These are phyloP conservation scores for Fomitopsis schrenkii DNA, from an alignment of 1,284 basidiomycete genomes.

Conservation along the genomic window DNA sequence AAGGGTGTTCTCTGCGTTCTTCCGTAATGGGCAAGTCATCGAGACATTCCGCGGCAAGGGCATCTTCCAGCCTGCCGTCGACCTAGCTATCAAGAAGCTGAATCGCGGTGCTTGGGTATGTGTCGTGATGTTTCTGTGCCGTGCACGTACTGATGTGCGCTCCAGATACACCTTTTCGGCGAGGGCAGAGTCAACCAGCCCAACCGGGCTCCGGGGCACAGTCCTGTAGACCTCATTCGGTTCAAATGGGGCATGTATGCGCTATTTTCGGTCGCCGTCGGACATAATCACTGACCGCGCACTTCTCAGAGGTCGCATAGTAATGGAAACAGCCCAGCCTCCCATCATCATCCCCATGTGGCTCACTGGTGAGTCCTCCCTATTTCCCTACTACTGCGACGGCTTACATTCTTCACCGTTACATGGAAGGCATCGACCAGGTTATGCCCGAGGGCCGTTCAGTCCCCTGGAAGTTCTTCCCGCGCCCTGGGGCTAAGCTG, in stretches of 20 bases:
- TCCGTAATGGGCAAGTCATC: constrained; percentile 87
- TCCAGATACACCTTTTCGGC: constrained; percentile 87
- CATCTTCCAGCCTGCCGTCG: constrained; percentile 86
- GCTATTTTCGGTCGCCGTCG: background rate
- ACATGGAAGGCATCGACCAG: constrained; percentile 70
- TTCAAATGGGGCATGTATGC: constrained; percentile 98
- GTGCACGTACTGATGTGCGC: background rate
- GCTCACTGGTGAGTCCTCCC: constrained; percentile 61
- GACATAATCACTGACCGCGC: background rate
- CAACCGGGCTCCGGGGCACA: constrained; percentile 30
- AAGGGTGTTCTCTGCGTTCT: constrained; percentile 79
- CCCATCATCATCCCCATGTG: constrained; percentile 94
- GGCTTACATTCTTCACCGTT: background rate
- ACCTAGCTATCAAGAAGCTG: constrained; percentile 76
- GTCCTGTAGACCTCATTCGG: constrained; percentile 53
- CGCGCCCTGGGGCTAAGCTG: constrained; percentile 56
- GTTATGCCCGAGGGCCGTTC: constrained; percentile 84
- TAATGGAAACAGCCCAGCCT: constrained; percentile 72
- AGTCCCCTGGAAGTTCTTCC: constrained; percentile 71
- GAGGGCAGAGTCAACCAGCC: constrained; percentile 92
- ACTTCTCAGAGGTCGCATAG: constrained; percentile 64
- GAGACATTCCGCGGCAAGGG: constrained; percentile 91
- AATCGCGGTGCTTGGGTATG: constrained; percentile 83
- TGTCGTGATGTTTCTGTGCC: background rate
- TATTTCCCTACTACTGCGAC: background rate